These are phyloP conservation scores for Leccinum imitatum DNA, from an alignment of 768 basidiomycete genomes.

Conservation along the genomic window DNA sequence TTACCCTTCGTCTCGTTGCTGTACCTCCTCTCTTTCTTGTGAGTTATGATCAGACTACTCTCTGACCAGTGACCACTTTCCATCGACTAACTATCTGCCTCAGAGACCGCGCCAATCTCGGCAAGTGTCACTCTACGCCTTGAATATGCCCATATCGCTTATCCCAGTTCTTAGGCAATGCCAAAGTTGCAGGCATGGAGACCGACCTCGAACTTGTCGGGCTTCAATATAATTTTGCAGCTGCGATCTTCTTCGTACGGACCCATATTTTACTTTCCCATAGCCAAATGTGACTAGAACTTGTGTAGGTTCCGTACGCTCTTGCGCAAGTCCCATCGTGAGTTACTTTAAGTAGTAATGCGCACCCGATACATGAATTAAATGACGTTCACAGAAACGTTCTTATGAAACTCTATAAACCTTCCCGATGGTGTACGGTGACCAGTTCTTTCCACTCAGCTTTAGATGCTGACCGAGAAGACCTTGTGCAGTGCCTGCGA, in stretches of 20 bases:
- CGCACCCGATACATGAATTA: background rate
- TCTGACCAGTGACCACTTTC: background rate
- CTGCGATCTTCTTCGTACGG: constrained; percentile 39
- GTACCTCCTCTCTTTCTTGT: background rate
- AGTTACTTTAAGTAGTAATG: constrained; percentile 7
- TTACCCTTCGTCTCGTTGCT: background rate
- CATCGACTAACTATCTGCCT: background rate
- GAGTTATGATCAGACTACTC: background rate
- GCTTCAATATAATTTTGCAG: constrained; percentile 38
- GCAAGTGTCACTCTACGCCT: constrained; percentile 20
- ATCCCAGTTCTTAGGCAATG: constrained; percentile 34
- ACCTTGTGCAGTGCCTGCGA: constrained; percentile 34
- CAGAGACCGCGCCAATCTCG: constrained; percentile 47
- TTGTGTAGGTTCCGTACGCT: constrained; percentile 34
- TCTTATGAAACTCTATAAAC: constrained; percentile 32
- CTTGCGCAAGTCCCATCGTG: constrained; percentile 40
- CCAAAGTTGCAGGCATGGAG: constrained; percentile 46
- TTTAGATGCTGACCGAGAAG: constrained; percentile 7
- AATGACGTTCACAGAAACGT: constrained; percentile 29
- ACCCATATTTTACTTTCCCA: background rate
- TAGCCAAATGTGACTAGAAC: background rate
- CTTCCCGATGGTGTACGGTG: constrained; percentile 35
- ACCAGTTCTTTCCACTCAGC: background rate
- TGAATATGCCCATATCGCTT: background rate
- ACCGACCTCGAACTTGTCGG: constrained; percentile 37